Conservation (phyloP, 257 asterid genomes). For the Solanum ossicruentum region DNA sequence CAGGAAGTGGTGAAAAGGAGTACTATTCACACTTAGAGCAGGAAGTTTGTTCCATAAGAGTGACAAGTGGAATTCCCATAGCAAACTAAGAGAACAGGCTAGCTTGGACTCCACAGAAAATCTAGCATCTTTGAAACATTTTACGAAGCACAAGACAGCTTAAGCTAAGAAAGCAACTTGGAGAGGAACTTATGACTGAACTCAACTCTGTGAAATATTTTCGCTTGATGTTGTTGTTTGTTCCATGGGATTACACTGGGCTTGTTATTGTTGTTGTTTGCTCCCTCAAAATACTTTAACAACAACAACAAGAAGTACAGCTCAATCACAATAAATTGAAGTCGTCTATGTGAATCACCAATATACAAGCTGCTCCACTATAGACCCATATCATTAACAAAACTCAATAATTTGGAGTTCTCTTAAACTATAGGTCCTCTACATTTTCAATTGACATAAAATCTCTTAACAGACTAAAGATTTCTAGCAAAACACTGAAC, state of each 20-base stretch:
- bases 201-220: neutral
- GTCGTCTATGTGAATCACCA: neutral
- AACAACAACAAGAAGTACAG: neutral
- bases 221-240: neutral
- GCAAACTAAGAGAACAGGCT: neutral
- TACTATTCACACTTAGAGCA: neutral
- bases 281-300: neutral
- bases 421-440: neutral
- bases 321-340: neutral
- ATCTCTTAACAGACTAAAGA: neutral
- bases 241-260: neutral
- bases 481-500: neutral
- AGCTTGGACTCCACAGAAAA: neutral
- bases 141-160: neutral
- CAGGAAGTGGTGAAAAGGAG: neutral
- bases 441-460: neutral
- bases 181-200: neutral
- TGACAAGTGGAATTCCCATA: neutral
- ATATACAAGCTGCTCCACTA: neutral
- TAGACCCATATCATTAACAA: neutral
- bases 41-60: neutral
- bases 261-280: neutral
- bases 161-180: neutral
- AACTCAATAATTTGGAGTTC: neutral
- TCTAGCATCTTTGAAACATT: neutral